These are phyloP conservation scores for Verticillium longisporum DNA, from an alignment of 2,329 filamentous ascomycete species.

Conservation along the genomic window DNA sequence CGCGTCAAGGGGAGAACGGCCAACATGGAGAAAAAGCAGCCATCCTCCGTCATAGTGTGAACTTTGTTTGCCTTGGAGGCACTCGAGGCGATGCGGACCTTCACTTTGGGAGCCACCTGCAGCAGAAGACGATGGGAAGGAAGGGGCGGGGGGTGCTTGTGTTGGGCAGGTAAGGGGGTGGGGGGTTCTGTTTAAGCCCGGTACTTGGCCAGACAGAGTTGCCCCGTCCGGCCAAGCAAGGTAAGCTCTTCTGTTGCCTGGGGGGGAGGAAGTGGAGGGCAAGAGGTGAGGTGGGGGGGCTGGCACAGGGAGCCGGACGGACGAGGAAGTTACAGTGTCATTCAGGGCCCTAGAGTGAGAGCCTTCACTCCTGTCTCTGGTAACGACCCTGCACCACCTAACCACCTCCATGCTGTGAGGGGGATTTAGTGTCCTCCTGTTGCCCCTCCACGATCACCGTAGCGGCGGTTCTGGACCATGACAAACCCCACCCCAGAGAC, in stretches of 20 bases:
- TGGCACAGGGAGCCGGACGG: no score
- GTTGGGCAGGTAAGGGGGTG: no score
- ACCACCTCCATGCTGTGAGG: neutral
- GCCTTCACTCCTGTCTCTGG: no score
- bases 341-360: no score
- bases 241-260: no score
- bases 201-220: no score
- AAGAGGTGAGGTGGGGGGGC: no score
- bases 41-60: constrained; percentile 11
- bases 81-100: constrained; percentile 1
- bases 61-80: constrained; percentile 11
- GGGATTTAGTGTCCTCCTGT: neutral
- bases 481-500: neutral
- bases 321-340: no score
- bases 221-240: no score
- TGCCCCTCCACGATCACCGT: neutral
- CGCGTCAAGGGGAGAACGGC: neutral
- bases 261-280: no score
- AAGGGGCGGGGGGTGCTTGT: neutral
- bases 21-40: neutral
- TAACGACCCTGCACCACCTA: no score
- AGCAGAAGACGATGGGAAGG: neutral
- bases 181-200: no score
- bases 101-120: neutral
- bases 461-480: neutral